These are phyloP conservation scores for Debaryomyces maramus DNA, from an alignment of 805 yeast species.

Conservation along the genomic window DNA sequence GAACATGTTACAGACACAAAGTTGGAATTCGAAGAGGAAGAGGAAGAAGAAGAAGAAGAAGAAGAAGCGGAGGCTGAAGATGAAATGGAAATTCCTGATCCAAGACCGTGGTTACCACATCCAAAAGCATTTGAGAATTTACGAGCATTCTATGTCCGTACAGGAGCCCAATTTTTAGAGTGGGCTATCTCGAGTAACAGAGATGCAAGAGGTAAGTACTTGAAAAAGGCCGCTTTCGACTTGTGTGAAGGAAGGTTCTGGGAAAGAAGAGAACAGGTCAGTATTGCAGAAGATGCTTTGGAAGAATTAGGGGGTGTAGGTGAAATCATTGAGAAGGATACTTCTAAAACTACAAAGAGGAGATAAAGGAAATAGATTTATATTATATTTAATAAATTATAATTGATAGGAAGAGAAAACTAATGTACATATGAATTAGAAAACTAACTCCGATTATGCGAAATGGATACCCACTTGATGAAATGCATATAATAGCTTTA, in stretches of 20 bases:
- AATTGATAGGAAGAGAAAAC: conserved; percentile 5
- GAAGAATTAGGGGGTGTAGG: conserved; percentile 93
- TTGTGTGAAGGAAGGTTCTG: conserved; percentile 95
- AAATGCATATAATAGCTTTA: conserved; percentile 83
- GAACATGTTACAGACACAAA: conserved; percentile 50
- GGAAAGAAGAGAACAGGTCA: conserved; percentile 94
- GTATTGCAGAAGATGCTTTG: conserved; percentile 81
- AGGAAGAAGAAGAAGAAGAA: conserved; percentile 59
- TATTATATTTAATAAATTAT: conserved; percentile 1
- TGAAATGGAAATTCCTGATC: conserved; percentile 78
- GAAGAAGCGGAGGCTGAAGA: conserved; percentile 60
- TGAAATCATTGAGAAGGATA: conserved; percentile 77
- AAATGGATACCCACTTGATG: conserved; percentile 97
- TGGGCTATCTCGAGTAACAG: conserved; percentile 90
- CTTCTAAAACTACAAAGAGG: conserved; percentile 51
- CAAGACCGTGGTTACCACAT: conserved; percentile 95
- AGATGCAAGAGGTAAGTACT: conserved; percentile 84
- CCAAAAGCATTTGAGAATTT: conserved; percentile 90
- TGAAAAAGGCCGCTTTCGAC: conserved; percentile 87
- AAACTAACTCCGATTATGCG: conserved; percentile 49
- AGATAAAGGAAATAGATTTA: conserved; percentile 27
- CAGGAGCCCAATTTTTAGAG: conserved; percentile 83
- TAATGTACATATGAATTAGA: conserved; percentile 7
- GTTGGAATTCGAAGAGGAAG: conserved; percentile 40
- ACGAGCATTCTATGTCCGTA: conserved; percentile 80